Evolutionary conservation across 805 yeast species (phyloP).

Genomic region (Ogataea sp.): DNA sequence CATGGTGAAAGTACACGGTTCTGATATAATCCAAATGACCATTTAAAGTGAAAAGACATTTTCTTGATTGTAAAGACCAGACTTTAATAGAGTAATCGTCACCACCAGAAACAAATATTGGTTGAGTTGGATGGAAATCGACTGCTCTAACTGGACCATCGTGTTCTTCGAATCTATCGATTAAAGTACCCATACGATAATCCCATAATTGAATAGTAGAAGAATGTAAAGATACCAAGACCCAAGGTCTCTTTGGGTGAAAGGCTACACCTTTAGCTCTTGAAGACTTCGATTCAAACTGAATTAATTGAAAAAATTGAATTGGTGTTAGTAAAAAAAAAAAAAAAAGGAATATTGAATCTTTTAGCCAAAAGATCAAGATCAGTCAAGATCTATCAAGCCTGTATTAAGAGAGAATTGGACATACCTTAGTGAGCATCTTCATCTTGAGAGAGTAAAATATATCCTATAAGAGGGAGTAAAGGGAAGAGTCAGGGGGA

Average conservation of each 20-base stretch:
- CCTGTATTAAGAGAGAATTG: too few relatives aligned
- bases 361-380: too few relatives aligned
- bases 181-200: slow-evolving; percentile 96
- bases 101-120: slow-evolving; percentile 93
- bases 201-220: slow-evolving; percentile 99
- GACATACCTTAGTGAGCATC: slow-evolving; percentile 66
- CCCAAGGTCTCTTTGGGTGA: slow-evolving; percentile 95
- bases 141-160: slow-evolving; percentile 97
- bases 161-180: slow-evolving; percentile 96
- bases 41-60: slow-evolving; percentile 81
- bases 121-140: slow-evolving; percentile 97
- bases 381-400: background rate
- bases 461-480: too few relatives aligned
- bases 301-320: background rate
- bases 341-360: too few relatives aligned
- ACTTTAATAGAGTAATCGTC: slow-evolving; percentile 94
- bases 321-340: too few relatives aligned
- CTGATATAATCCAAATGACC: slow-evolving; percentile 96
- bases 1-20: slow-evolving; percentile 90
- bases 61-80: slow-evolving; percentile 89
- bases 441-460: slow-evolving; percentile 47
- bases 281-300: slow-evolving; percentile 96
- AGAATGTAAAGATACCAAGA: slow-evolving; percentile 86
- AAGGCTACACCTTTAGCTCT: slow-evolving; percentile 97
- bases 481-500: too few relatives aligned